These are phyloP conservation scores for Phytophthora sp. DNA, from an alignment of 352 stramenopile species.

Conservation along the genomic window DNA sequence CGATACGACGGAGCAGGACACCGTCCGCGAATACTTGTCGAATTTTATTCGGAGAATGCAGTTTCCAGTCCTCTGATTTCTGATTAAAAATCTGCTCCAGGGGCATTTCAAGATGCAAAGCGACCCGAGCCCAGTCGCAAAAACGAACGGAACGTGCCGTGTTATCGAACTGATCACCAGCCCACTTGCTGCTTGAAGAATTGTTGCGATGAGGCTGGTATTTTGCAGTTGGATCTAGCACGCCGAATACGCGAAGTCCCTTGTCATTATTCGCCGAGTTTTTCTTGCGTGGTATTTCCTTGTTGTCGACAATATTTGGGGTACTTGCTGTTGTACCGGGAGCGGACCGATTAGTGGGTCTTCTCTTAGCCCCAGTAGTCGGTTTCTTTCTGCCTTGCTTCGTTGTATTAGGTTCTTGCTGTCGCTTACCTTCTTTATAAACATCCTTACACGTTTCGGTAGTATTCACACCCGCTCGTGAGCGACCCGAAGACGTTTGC, in stretches of 20 bases:
- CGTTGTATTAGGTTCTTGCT: background rate
- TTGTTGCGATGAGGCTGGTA: background rate
- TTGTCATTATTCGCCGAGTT: slow-evolving; percentile 24
- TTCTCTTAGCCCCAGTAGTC: slow-evolving; percentile 9
- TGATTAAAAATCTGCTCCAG: slow-evolving; percentile 26
- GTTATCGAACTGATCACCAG: background rate
- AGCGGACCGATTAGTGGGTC: background rate
- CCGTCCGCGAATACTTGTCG: slow-evolving; percentile 39
- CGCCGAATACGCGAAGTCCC: slow-evolving; percentile 43
- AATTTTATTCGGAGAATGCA: slow-evolving; percentile 9
- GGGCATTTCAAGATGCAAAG: slow-evolving; percentile 23
- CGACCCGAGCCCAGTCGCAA: slow-evolving; percentile 20
- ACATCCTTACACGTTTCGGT: background rate
- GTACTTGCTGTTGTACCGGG: background rate
- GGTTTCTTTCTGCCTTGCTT: slow-evolving; percentile 14
- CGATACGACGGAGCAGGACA: slow-evolving; percentile 47
- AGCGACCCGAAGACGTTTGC: slow-evolving; percentile 8
- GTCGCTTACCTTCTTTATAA: background rate
- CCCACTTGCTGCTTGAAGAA: background rate
- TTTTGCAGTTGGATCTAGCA: slow-evolving; percentile 43
- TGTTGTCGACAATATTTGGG: background rate
- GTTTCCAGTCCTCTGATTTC: slow-evolving; percentile 2
- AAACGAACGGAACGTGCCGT: slow-evolving; percentile 12
- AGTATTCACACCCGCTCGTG: background rate
- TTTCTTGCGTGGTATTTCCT: slow-evolving; percentile 3